Evolutionary conservation across 2,329 filamentous ascomycete genomes (phyloP).

Genomic region (Pseudogymnoascus destructans): DNA sequence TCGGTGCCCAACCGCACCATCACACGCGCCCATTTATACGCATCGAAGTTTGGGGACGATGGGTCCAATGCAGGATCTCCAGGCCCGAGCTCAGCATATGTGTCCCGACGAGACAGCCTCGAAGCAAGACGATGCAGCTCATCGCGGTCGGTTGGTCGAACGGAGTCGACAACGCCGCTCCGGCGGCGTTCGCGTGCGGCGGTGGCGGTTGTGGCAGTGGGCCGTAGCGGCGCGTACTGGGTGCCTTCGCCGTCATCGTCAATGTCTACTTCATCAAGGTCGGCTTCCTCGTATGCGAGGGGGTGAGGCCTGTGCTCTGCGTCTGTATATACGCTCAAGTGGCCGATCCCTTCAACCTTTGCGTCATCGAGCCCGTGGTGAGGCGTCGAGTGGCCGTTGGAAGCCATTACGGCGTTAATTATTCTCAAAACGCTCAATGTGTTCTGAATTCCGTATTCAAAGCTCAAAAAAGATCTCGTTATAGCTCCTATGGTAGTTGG

Average conservation of each 20-base stretch:
- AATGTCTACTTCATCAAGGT: not conserved
- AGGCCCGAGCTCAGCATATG: slow-evolving; percentile 28
- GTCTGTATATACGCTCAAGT: not conserved
- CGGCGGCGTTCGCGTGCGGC: not conserved
- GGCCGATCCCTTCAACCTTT: not conserved
- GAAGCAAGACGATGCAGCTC: slow-evolving; percentile 22
- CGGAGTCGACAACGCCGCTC: not conserved
- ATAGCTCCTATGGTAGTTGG: not conserved
- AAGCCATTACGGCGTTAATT: not conserved
- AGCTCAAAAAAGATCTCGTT: not conserved
- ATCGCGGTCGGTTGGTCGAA: slow-evolving; percentile 17
- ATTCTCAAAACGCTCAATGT: not conserved
- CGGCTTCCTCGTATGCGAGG: not conserved
- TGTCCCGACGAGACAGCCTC: slow-evolving; percentile 17
- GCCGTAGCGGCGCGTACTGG: not conserved
- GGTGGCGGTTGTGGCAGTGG: not conserved
- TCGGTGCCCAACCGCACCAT: slow-evolving; percentile 37
- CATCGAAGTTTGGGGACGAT: slow-evolving; percentile 36
- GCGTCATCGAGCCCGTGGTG: not conserved
- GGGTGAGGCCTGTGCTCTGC: not conserved
- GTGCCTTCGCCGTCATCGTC: not conserved
- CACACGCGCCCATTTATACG: slow-evolving; percentile 39
- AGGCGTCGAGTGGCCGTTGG: not conserved
- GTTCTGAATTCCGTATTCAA: not conserved
- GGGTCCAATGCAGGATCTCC: slow-evolving; percentile 41